Base-by-base conservation (phyloP, 306 rosid genomes). In the Arachis hypogaea region DNA sequence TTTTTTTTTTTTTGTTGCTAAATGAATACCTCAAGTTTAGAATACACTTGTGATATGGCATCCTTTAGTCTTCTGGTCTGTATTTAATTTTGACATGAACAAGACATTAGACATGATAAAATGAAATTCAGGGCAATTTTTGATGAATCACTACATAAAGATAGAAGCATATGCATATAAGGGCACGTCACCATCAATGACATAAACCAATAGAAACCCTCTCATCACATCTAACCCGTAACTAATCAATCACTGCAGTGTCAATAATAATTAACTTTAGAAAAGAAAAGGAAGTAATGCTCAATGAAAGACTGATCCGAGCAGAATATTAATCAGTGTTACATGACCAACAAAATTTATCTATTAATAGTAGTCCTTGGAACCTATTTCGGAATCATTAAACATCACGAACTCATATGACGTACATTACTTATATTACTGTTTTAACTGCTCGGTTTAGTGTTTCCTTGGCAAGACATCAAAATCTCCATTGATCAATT, bases 11-110 rank as follows among this genome's bases (percentile, higher is more conserved):
- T 33, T 33, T 33, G 1, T 2, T 2, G 14, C 61, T 30, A 63
- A 61, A 71, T 63, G 63, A 52, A 72, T 79, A 94, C 99, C 95
- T 94, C 96, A n/a, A 91, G 92, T 82, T 94, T 87, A 72, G 96
- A 86, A 84, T 94, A 86, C 65, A 85, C 81, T 82, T 88, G 88
- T 59, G 96, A 88, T 89, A 94, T 91, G 63, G 97, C 89, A 84
- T 94, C 99, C 87, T 94, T 94, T 66, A 94, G 80, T 82, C 90
- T 86, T 85, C 52, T 78, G 59, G 87, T 88, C 99, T 94, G 96
- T 87, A 69, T 68, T 57, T 46, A 79, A 59, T 68, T 33, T 59
- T 40, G 50, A 64, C 52, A 66, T 78, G 74, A 82, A 74, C 59
- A 36, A 10, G n/a, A 77, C 63, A 72, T 70, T 29, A 83, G 71